phyloP scores from a whole-genome alignment of 768 basidiomycete genomes.

The Pulveroboletus sp. region DNA sequence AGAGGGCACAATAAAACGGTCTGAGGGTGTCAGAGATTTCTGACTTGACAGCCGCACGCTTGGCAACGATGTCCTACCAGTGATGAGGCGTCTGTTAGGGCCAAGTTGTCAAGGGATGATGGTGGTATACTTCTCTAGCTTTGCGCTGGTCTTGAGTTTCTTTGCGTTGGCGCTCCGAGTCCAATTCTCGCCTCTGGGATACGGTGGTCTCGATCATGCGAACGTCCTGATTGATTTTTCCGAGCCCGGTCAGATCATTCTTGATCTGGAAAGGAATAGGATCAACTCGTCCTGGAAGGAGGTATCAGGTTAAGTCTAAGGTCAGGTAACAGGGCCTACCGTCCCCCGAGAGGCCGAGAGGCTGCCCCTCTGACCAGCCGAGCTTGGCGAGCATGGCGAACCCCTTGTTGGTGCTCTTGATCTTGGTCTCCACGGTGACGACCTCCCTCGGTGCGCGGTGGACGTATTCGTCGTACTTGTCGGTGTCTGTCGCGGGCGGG shows the following conservation, averaged over 20 bases:
- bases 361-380: conserved; percentile 79
- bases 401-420: conserved; percentile 76
- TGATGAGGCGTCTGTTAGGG: conserved; percentile 5
- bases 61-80: conserved; percentile 57
- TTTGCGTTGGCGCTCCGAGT: conserved; percentile 76
- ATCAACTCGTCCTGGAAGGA: conserved; percentile 63
- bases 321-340: conserved; percentile 40
- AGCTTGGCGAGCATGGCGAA: conserved; percentile 77
- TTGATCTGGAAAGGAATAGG: conserved; percentile 82
- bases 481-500: conserved; percentile 56
- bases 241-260: conserved; percentile 72
- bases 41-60: conserved; percentile 57
- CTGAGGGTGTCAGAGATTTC: conserved; percentile 67
- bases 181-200: conserved; percentile 72
- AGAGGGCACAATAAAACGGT: conserved; percentile 77
- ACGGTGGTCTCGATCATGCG: conserved; percentile 84
- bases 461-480: conserved; percentile 67
- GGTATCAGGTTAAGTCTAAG: neutral
- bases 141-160: conserved; percentile 76
- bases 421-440: conserved; percentile 77
- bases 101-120: neutral
- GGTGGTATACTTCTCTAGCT: conserved; percentile 57
- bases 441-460: conserved; percentile 52
- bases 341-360: conserved; percentile 70
- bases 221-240: conserved; percentile 74